Percentiles rank a stretch among this genome's conserved stretches.
phyloP scores from a whole-genome alignment of 495 filamentous ascomycete genomes.

The Hyphodiscus hymeniophilus region DNA sequence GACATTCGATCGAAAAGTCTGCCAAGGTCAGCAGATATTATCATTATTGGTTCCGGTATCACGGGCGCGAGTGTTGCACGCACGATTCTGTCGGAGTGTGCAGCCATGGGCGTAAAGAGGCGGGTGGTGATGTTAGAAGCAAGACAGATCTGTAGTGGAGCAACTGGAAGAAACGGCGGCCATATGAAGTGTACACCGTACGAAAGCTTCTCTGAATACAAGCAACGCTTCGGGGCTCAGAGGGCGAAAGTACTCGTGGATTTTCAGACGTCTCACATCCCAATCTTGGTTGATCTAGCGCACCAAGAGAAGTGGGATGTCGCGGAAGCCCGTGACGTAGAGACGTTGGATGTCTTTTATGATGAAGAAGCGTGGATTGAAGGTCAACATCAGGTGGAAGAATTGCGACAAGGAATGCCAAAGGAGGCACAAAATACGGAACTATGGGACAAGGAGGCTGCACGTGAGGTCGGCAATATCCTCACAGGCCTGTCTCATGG shows the following conservation, averaged over 20 bases:
- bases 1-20: conserved; percentile 39
- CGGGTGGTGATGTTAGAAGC: conserved; percentile 47
- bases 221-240: neutral
- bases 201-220: neutral
- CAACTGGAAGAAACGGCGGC: conserved; percentile 48
- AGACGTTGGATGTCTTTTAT: conserved; percentile 5
- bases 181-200: conserved; percentile 11
- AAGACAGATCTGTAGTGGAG: conserved; percentile 41
- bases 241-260: neutral
- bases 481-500: neutral
- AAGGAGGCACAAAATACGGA: too few relatives aligned
- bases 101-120: neutral
- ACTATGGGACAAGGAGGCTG: too few relatives aligned
- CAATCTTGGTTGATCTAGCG: neutral
- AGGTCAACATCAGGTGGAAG: neutral
- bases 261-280: neutral
- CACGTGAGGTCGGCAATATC: neutral
- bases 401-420: neutral
- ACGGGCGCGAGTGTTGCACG: conserved; percentile 50
- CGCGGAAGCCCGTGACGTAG: neutral
- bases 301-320: neutral
- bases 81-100: neutral
- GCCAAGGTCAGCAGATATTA: conserved; percentile 40
- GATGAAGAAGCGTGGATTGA: neutral
- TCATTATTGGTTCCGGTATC: conserved; percentile 67